A percentile compares a stretch with the other conserved stretches of the same genome.
phyloP scores from a whole-genome alignment of 1,284 basidiomycete genomes.

The Marasmius fiardii region DNA sequence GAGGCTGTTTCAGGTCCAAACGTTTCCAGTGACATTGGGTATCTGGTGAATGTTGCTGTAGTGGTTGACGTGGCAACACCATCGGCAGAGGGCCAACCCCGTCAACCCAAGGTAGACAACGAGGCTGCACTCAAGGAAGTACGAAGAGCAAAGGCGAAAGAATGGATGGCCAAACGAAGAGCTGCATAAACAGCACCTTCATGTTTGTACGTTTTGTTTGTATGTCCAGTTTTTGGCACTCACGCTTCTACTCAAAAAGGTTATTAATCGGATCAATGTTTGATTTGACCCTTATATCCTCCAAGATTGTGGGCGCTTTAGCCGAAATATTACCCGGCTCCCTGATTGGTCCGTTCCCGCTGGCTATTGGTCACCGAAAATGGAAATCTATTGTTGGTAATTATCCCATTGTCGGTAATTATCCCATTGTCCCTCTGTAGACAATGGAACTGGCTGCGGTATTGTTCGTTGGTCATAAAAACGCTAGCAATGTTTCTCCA shows the following conservation, averaged over 20 bases:
- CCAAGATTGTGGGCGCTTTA: no score
- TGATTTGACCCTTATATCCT: no score
- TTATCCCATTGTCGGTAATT: neutral
- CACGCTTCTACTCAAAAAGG: no score
- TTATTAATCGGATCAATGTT: no score
- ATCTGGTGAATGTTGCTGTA: neutral
- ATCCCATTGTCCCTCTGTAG: neutral
- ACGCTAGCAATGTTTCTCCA: neutral
- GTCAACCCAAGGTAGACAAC: constrained; percentile 6
- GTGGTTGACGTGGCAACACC: constrained; percentile 6
- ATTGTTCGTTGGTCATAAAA: neutral
- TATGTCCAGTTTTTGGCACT: no score
- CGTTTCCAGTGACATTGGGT: neutral
- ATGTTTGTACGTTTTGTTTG: neutral
- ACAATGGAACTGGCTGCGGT: neutral
- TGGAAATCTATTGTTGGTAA: neutral
- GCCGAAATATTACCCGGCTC: no score
- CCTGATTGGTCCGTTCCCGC: neutral
- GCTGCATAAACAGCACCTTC: neutral
- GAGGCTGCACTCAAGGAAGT: constrained; percentile 42
- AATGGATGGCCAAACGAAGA: constrained; percentile 49
- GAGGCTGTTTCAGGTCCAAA: constrained; percentile 1
- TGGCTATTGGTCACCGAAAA: neutral
- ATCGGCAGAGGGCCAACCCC: neutral
- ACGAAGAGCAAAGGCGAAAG: constrained; percentile 47